Base-by-base conservation (phyloP, 495 filamentous ascomycete species). In the Penicillium taxi region DNA sequence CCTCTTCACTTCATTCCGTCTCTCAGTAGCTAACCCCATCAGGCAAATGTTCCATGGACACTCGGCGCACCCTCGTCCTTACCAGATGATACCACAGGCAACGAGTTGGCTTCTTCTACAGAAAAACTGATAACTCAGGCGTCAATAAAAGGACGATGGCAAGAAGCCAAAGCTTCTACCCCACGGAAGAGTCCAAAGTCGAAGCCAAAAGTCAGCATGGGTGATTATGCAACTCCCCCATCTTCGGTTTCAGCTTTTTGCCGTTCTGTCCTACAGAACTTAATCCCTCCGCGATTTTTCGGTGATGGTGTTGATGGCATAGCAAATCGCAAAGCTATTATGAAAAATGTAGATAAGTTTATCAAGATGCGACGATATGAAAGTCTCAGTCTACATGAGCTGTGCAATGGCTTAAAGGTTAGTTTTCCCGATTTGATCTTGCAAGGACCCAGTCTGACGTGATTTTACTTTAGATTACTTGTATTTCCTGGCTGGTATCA, bases 181-280 rank as follows among this genome's bases (percentile, higher is more conserved):
- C 12, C n/a, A 19, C 14, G 3, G 17, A 15, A 20, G 5, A 22
- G 9, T 20, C 16, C n/a, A 12, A 35, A 6, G 17, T 9, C n/a
- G 26, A 35, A 37, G 17, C 54, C 40, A 26, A 57, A 61, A 16
- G 2, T 42, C 24, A 61, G 55, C 34, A 66, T 94, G 20, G 75
- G 78, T 12, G 81, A 84, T 23, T 68, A 86, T 42, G 84, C 87
- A 2, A 88, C 79, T 5, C 74, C 86, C 2, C 40, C 65, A 3
- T 64, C 82, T 0, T 69, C 75, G 14, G 78, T 96, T 8, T 94
- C 91, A 4, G 84, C 90, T 3, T 96, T 94, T 52, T 94, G 88
- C 51, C 79, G 82, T 35, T 80, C 86, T 6, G 78, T 83, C 3
- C 47, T 96, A 4, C 64, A 63, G 8, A 83, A 73, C 26, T 59